These are phyloP conservation scores for Polyplosphaeria fusca DNA, from an alignment of 495 filamentous ascomycete species.

Conservation along the genomic window DNA sequence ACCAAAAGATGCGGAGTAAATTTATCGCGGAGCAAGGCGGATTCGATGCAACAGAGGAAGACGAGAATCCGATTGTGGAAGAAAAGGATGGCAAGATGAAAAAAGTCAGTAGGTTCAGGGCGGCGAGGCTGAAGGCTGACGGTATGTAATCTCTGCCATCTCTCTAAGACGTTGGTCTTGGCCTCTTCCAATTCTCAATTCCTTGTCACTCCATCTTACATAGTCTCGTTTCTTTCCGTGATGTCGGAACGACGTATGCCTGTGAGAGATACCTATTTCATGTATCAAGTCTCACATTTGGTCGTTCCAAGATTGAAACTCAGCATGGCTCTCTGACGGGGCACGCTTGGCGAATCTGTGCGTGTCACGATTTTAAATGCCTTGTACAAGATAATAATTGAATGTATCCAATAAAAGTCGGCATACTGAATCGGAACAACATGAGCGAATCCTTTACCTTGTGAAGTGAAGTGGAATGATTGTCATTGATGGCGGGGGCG, in stretches of 20 bases:
- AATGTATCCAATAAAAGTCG: too few relatives aligned
- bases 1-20: conserved; percentile 71
- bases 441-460: too few relatives aligned
- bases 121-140: conserved; percentile 62
- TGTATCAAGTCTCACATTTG: conserved; percentile 33
- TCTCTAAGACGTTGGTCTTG: too few relatives aligned
- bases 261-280: conserved; percentile 31
- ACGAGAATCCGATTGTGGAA: conserved; percentile 60
- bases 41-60: conserved; percentile 59
- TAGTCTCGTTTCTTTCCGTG: not conserved
- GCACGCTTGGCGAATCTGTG: conserved; percentile 24
- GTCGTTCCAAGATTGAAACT: conserved; percentile 31
- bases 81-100: conserved; percentile 63
- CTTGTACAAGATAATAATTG: too few relatives aligned
- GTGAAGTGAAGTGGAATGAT: not conserved
- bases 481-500: not conserved
- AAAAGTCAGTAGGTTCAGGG: conserved; percentile 85
- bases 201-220: too few relatives aligned
- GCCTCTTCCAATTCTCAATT: too few relatives aligned
- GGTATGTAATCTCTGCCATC: conserved; percentile 7
- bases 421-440: too few relatives aligned
- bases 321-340: conserved; percentile 31
- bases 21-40: conserved; percentile 78
- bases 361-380: conserved; percentile 28
- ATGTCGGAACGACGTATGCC: conserved; percentile 26